Evolutionary conservation across 2,329 filamentous ascomycete genomes (phyloP).

Genomic region (Ophioceras dolichostomum): DNA sequence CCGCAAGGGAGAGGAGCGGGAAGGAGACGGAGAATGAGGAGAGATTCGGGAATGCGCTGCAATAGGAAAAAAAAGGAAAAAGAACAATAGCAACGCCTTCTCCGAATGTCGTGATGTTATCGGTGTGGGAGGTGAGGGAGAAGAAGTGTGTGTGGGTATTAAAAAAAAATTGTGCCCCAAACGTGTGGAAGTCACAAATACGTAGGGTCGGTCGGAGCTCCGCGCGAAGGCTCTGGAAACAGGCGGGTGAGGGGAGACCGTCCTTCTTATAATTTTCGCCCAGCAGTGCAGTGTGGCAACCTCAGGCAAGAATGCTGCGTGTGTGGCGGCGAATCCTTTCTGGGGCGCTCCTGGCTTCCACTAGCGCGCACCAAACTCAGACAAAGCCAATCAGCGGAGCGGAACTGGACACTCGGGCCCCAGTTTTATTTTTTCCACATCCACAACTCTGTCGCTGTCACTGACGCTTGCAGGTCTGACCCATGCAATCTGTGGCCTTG

Average conservation of each 20-base stretch:
- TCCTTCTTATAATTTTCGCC: conserved; percentile 44
- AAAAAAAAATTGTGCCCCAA: conserved; percentile 29
- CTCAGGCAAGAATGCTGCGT: conserved; percentile 16
- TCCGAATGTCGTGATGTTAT: conserved; percentile 11
- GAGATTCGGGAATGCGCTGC: background rate
- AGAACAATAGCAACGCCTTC: too few relatives aligned
- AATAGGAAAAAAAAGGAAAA: conserved; percentile 3
- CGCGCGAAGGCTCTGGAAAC: conserved; percentile 36
- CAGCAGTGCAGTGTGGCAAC: conserved; percentile 10
- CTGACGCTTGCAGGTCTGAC: background rate
- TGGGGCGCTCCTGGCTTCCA: background rate
- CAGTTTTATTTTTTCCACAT: conserved; percentile 2
- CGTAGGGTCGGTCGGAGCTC: conserved; percentile 44
- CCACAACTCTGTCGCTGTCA: conserved; percentile 1
- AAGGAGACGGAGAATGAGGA: background rate
- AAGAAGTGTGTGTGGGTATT: conserved; percentile 15
- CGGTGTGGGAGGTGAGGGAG: conserved; percentile 16
- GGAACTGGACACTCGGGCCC: background rate
- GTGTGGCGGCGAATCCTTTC: conserved; percentile 22
- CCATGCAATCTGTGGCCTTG: conserved; percentile 3
- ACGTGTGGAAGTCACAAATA: conserved; percentile 32
- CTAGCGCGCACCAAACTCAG: background rate
- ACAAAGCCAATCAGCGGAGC: background rate
- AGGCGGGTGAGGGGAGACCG: conserved; percentile 38
- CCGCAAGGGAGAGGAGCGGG: background rate